A percentile compares a stretch with the other conserved stretches of the same genome.
Evolutionary conservation across 192 early-diverging fungal genomes (phyloP).

Genomic region (Coemansia sp.): DNA sequence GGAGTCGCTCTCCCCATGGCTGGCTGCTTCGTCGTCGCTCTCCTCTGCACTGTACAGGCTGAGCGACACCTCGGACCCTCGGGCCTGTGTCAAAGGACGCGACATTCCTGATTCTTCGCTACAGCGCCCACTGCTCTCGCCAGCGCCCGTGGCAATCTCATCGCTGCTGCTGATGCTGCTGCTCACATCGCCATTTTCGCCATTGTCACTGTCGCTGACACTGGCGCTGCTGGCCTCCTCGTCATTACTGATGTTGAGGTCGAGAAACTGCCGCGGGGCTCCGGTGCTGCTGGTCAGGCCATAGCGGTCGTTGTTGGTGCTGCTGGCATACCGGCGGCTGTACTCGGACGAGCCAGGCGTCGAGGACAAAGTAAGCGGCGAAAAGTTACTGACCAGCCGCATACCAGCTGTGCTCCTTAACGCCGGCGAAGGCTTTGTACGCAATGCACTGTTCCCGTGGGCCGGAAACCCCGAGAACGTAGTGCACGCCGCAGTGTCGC

Average conservation of each 20-base stretch:
- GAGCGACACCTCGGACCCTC: conserved; percentile 17
- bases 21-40: conserved; percentile 6
- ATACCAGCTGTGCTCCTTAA: conserved; percentile 7
- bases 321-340: conserved; percentile 6
- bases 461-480: too few species aligned
- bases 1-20: not conserved
- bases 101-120: conserved; percentile 11
- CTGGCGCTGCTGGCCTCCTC: not conserved
- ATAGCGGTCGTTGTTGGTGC: not conserved
- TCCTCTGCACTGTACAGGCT: conserved; percentile 25
- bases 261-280: not conserved
- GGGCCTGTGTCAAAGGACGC: conserved; percentile 15
- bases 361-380: conserved; percentile 42
- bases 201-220: not conserved
- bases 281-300: not conserved
- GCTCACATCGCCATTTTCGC: not conserved
- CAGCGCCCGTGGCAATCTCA: not conserved
- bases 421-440: conserved; percentile 2
- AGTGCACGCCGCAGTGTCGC: too few species aligned
- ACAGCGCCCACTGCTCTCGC: not conserved
- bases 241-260: conserved; percentile 1
- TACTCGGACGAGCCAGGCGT: conserved; percentile 29
- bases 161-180: not conserved
- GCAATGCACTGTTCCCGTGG: too few species aligned
- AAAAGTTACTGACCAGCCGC: conserved; percentile 42